Conservation (phyloP, 2,329 filamentous ascomycete genomes). For the Neofusicoccum cordaticola region DNA sequence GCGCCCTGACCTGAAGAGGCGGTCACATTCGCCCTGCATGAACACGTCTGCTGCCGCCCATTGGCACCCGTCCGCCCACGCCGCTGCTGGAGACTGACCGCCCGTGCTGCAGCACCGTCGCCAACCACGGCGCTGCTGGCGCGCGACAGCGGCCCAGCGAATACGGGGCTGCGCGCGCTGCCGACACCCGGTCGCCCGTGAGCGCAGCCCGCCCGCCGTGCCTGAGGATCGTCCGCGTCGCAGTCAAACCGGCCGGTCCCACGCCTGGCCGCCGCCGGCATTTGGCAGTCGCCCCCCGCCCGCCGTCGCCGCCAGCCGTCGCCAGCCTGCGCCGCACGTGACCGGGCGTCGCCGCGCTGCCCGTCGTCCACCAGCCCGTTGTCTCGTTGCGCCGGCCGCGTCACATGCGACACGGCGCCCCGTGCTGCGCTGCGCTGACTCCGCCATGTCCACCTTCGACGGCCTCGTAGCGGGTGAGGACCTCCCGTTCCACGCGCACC, state of each 20-base stretch:
- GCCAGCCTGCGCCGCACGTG: not conserved
- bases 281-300: not conserved
- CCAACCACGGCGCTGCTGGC: not conserved
- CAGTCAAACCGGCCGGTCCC: not conserved
- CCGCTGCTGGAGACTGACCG: not conserved
- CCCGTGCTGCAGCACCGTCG: not conserved
- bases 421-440: not conserved
- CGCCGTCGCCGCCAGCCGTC: not conserved
- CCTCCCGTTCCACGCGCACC: not conserved
- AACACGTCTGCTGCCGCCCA: constrained; percentile 4
- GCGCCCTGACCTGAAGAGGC: constrained; percentile 9
- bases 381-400: not conserved
- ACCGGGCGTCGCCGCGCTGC: not conserved
- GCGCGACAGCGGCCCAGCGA: too few species aligned
- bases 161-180: not conserved
- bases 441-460: constrained; percentile 72
- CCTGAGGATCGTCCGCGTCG: constrained; percentile 3
- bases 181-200: not conserved
- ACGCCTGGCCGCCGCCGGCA: not conserved
- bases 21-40: constrained; percentile 14
- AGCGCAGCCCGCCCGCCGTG: not conserved
- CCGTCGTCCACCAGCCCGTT: not conserved
- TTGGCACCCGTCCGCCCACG: not conserved
- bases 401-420: constrained; percentile 15
- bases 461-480: constrained; percentile 55